Evolutionary conservation across 2,329 filamentous ascomycete genomes (phyloP), one percentile per base, ranked within the genome.

Genomic region (Beauveria asiatica): DNA sequence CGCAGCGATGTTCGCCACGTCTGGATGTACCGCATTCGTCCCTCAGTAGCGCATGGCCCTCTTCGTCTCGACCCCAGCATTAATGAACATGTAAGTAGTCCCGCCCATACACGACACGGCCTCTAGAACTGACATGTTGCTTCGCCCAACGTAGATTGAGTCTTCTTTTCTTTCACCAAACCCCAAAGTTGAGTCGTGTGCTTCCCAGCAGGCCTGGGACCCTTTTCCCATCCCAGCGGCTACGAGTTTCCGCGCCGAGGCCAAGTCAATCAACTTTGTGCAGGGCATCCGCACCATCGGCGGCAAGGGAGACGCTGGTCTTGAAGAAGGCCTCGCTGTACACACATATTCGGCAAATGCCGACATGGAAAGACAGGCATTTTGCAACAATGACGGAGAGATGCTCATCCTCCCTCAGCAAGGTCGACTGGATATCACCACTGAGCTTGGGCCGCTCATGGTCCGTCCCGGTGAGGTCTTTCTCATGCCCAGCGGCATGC

Each of bases 401-500:
- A 80, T 86, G 62, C 73, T 88, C 57, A 85, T 89, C 51, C 78
- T 88, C 3, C 83, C 81, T 0, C 86, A 89, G 62, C 79, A 85
- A 64, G 86, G 86, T 13, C 75, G 80, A 0, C 75, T 89, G 2
- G 82, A 88, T 64, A 84, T 89, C 50, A 84, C 86, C 67, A 89
- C 86, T 2, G 86, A 89, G 67, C 78, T 88, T 17, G 86, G 86
- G 5, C 78, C 77, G 27, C 69, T 88, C 0, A 78, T 85, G 55
- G 84, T 88, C 5, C 82, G 85, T 4, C 86, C 85, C 0, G 85
- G 85, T n/a, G 86, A 89, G 68, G 82, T 89, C 37, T 80, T 78
- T 54, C 80, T 89, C 17, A 84, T 89, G 23, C 86, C 83, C 23
- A 79, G 84, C 13, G 86, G 86, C n/a, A 77, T 87, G 50, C 78